Evolutionary conservation across 345 rosid species (phyloP).

Genomic region (Rhizophora mangle): DNA sequence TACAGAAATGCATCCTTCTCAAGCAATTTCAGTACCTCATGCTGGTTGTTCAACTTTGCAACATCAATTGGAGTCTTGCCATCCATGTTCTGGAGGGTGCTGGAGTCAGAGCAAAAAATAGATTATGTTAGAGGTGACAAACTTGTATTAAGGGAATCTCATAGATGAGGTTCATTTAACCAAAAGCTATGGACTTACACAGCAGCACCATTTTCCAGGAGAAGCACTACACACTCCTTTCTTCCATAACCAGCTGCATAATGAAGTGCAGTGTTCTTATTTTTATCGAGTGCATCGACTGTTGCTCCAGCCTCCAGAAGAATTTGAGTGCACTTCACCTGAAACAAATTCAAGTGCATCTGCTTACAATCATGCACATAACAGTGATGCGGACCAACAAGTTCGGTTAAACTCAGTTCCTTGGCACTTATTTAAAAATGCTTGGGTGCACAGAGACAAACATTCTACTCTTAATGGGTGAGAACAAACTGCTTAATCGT

Average conservation of each 20-base stretch:
- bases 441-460: too few relatives aligned
- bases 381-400: not conserved
- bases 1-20: conserved; percentile 97
- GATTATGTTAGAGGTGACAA: not conserved
- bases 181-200: conserved; percentile 58
- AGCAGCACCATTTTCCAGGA: conserved; percentile 88
- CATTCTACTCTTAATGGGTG: too few relatives aligned
- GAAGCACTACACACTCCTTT: conserved; percentile 89
- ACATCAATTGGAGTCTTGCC: conserved; percentile 97
- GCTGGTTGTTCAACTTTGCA: conserved; percentile 90
- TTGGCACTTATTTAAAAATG: not conserved
- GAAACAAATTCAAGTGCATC: conserved; percentile 19
- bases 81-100: conserved; percentile 93
- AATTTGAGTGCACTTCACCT: conserved; percentile 83
- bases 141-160: not conserved
- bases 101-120: conserved; percentile 21
- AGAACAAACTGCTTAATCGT: too few relatives aligned
- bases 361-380: not conserved
- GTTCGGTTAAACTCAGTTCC: not conserved
- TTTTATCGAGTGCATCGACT: conserved; percentile 90
- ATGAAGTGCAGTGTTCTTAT: conserved; percentile 95
- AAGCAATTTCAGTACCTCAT: conserved; percentile 81
- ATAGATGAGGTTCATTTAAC: not conserved
- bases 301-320: conserved; percentile 84
- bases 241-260: conserved; percentile 98